Conservation (phyloP, 1,139 yeast species). For the Trichomonascaceae sp. region DNA sequence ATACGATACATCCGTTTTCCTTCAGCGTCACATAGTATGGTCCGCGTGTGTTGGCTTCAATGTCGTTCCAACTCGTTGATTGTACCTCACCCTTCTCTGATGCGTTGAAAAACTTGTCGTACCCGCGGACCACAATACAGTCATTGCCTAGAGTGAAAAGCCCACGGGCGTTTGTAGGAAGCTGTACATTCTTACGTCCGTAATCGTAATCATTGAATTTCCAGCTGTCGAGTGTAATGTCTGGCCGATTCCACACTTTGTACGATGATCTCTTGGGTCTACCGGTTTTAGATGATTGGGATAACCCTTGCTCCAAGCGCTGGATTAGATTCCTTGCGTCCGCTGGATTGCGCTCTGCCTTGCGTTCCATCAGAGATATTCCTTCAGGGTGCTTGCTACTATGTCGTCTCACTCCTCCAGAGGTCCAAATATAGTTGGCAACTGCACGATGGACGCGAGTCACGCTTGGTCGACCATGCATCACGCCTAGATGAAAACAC, state of each 20-base stretch:
- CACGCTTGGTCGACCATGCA: too few relatives aligned
- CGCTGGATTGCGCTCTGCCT: too few relatives aligned
- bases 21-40: conserved; percentile 76
- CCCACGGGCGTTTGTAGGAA: conserved; percentile 78
- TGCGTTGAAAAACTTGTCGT: conserved; percentile 85
- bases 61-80: conserved; percentile 36
- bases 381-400: too few relatives aligned
- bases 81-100: conserved; percentile 54
- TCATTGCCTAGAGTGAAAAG: conserved; percentile 46
- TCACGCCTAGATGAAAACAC: too few relatives aligned
- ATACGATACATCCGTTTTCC: conserved; percentile 88
- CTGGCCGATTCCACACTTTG: conserved; percentile 20
- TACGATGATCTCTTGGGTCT: conserved; percentile 13
- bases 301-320: too few relatives aligned
- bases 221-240: conserved; percentile 38
- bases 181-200: conserved; percentile 35
- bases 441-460: too few relatives aligned
- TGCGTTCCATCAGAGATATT: too few relatives aligned
- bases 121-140: conserved; percentile 66
- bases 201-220: conserved; percentile 86
- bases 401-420: too few relatives aligned
- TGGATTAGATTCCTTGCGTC: too few relatives aligned
- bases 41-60: conserved; percentile 42
- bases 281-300: conserved; percentile 9
- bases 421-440: too few relatives aligned